Evolutionary conservation across 768 basidiomycete species (phyloP).

Genomic region (Psilocybe sp.): DNA sequence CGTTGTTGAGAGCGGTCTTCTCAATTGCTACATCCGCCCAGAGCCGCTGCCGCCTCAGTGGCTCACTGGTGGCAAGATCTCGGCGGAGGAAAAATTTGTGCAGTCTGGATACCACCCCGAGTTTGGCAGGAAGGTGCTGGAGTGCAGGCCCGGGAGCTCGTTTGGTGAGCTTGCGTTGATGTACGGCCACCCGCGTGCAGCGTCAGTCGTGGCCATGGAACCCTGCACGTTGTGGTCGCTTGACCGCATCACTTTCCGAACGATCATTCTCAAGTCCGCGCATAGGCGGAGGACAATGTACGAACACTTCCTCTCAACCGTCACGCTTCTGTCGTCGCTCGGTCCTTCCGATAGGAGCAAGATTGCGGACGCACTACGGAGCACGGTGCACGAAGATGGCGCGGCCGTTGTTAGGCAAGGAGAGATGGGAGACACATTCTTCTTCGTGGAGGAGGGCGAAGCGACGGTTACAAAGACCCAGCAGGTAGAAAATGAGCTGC

Average conservation of each 20-base stretch:
- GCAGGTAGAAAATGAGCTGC: conserved; percentile 49
- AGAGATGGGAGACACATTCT: conserved; percentile 96
- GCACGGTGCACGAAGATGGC: conserved; percentile 77
- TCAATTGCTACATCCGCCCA: conserved; percentile 79
- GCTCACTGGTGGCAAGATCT: conserved; percentile 41
- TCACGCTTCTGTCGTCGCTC: conserved; percentile 82
- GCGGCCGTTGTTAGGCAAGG: conserved; percentile 89
- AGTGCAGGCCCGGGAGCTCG: conserved; percentile 79
- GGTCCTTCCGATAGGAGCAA: conserved; percentile 90
- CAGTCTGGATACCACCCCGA: conserved; percentile 65
- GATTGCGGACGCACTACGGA: conserved; percentile 93
- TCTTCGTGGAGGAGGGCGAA: conserved; percentile 93
- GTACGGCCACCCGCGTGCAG: conserved; percentile 96
- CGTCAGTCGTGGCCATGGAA: conserved; percentile 85
- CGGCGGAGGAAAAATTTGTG: conserved; percentile 52
- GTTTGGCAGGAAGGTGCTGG: conserved; percentile 80
- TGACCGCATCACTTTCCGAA: conserved; percentile 97
- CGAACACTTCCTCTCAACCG: conserved; percentile 91
- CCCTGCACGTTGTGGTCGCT: conserved; percentile 89
- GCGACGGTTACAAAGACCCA: conserved; percentile 82
- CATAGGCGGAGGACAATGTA: conserved; percentile 93
- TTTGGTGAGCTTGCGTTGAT: conserved; percentile 97
- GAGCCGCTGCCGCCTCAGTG: conserved; percentile 64
- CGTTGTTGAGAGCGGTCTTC: conserved; percentile 85
- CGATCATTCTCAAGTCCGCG: conserved; percentile 92